Base-by-base conservation (phyloP, 225 moss, liverwort and hornwort genomes). In the Pleurozium schreberi region DNA sequence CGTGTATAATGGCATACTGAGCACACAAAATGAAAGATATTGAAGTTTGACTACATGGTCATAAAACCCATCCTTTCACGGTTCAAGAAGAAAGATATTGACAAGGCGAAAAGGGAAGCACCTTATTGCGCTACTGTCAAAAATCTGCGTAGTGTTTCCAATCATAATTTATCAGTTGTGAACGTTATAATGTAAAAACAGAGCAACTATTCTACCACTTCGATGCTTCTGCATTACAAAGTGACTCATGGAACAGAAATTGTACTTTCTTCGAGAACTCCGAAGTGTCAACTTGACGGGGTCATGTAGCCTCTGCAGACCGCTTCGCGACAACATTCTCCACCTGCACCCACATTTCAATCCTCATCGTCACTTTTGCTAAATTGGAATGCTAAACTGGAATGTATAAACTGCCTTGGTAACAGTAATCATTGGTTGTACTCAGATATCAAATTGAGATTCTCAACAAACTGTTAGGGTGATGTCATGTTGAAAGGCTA, bases 241-340 rank as follows among this genome's bases (percentile, higher is more conserved):
- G 34, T 53, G 50, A 69, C 59, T 87, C 82, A 65, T 47, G 76
- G 30, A 81, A 64, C 34, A 50, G 33, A 55, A 67, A 36, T 42
- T 58, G 52, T 85, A 97, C 98, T 97, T 97, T 96, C 88, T 95
- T 96, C 59, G 98, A 97, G 84, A 96, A 99, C 85, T 99, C 98
- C 42, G 98, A 97, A 64, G 97, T 96, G 86, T 99, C 98, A 89
- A 95, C 97, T 89, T 99, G 97, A 78, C 93, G 92, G 7, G 93
- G 89, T 79, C 96, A 95, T 85, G 97, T 95, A 81, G 93, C 87
- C 86, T 96, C 97, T 73, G 97, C 95, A 88, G 98, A 99, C 86
- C 96, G 93, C 92, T 97, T 99, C 43, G 98, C 97, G 80, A 99
- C 97, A n/a, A 96, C 92, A 85, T 95, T 99, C 90, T 97, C 96